Conservation (phyloP, 2,329 filamentous ascomycete genomes). For the Pseudogymnoascus sp. region DNA sequence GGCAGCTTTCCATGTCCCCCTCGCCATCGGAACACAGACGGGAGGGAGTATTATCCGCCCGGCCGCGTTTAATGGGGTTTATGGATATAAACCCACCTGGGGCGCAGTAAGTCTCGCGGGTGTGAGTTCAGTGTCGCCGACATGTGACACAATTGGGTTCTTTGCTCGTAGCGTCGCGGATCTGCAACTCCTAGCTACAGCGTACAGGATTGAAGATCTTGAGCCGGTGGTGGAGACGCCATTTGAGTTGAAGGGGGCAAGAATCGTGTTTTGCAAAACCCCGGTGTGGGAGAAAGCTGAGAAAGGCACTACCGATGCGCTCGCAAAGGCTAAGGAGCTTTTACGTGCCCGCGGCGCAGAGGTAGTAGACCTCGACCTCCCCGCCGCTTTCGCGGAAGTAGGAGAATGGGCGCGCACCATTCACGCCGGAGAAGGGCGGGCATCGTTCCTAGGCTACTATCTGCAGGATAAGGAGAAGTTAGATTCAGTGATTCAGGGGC, state of each 20-base stretch:
- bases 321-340: slow-evolving; percentile 33
- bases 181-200: slow-evolving; percentile 44
- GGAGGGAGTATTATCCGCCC: slow-evolving; percentile 56
- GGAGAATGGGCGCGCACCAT: slow-evolving; percentile 44
- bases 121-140: slow-evolving; percentile 47
- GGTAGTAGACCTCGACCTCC: slow-evolving; percentile 48
- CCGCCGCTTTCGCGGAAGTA: slow-evolving; percentile 38
- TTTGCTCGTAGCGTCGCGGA: slow-evolving; percentile 51
- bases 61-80: slow-evolving; percentile 56
- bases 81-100: slow-evolving; percentile 59
- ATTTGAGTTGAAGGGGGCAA: slow-evolving; percentile 37
- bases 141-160: slow-evolving; percentile 53
- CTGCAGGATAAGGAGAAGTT: slow-evolving; percentile 38
- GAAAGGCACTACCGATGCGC: slow-evolving; percentile 35
- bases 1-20: slow-evolving; percentile 52
- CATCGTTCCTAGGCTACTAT: slow-evolving; percentile 46
- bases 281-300: slow-evolving; percentile 41
- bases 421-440: slow-evolving; percentile 42
- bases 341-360: slow-evolving; percentile 40
- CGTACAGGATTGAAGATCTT: slow-evolving; percentile 47
- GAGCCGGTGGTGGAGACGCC: slow-evolving; percentile 19
- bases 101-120: slow-evolving; percentile 54
- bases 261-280: slow-evolving; percentile 47
- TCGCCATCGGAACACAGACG: slow-evolving; percentile 57
- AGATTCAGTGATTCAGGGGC: slow-evolving; percentile 34